Evolutionary conservation across 116 monocot species (phyloP).

Genomic region (Dioscorea cayenensis): DNA sequence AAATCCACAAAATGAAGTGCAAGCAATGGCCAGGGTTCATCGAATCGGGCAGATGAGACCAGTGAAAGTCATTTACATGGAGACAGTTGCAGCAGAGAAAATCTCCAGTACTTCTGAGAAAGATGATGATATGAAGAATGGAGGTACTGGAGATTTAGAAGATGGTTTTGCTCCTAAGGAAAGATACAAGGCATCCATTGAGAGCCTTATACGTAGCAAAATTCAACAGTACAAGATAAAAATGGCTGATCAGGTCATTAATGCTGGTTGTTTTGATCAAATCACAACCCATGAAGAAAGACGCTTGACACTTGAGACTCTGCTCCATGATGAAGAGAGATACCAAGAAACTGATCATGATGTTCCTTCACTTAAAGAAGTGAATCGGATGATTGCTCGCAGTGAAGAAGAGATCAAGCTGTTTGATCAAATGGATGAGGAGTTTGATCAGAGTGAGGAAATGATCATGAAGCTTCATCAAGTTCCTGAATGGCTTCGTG

Average conservation of each 20-base stretch:
- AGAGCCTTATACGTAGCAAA: constrained; percentile 90
- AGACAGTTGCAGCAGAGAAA: constrained; percentile 94
- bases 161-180: constrained; percentile 93
- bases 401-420: constrained; percentile 84
- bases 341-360: constrained; percentile 89
- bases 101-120: constrained; percentile 86
- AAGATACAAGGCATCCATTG: constrained; percentile 86
- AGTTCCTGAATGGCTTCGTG: constrained; percentile 88
- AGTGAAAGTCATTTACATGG: constrained; percentile 97
- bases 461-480: constrained; percentile 81
- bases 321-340: constrained; percentile 94
- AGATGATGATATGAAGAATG: constrained; percentile 85
- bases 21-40: constrained; percentile 96
- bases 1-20: constrained; percentile 98
- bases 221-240: constrained; percentile 98
- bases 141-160: constrained; percentile 65
- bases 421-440: constrained; percentile 99
- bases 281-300: constrained; percentile 98
- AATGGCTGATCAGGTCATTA: constrained; percentile 98
- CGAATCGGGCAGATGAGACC: constrained; percentile 94
- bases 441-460: constrained; percentile 82
- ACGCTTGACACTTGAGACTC: constrained; percentile 79
- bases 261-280: constrained; percentile 99
- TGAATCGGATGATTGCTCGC: constrained; percentile 95
- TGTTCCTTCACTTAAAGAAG: constrained; percentile 86